Evolutionary conservation across 2,329 filamentous ascomycete species (phyloP).

Genomic region (Ceratocystis colombiana): DNA sequence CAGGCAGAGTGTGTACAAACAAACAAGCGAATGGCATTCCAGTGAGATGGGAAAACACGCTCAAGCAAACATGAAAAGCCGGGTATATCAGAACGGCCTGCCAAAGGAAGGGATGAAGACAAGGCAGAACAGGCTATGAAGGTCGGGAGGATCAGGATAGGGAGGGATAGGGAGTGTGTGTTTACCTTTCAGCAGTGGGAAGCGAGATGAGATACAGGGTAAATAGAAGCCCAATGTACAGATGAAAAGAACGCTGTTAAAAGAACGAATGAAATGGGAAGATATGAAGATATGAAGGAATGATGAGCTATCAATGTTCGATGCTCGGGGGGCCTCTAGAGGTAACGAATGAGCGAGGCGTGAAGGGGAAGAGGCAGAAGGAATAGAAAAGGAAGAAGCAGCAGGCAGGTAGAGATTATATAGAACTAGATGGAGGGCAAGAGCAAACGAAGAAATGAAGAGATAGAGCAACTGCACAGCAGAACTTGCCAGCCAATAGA

Average conservation of each 20-base stretch:
- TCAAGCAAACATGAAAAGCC: background rate
- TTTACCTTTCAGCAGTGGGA: slow-evolving; percentile 15
- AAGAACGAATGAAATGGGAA: slow-evolving; percentile 10
- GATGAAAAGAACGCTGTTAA: slow-evolving; percentile 8
- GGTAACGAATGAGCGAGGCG: background rate
- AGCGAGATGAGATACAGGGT: background rate
- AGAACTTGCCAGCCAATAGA: slow-evolving; percentile 10
- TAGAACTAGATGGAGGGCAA: background rate
- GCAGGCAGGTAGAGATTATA: background rate
- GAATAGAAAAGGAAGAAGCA: slow-evolving; percentile 1
- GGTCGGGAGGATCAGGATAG: background rate
- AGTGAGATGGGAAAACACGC: background rate
- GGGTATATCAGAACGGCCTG: background rate
- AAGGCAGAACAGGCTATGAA: background rate
- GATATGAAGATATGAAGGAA: background rate
- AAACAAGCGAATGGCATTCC: background rate
- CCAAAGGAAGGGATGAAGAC: background rate
- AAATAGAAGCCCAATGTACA: background rate
- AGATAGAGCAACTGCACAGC: slow-evolving; percentile 25
- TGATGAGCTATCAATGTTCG: background rate
- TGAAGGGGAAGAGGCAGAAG: background rate
- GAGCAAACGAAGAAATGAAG: background rate
- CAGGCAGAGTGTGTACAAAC: background rate
- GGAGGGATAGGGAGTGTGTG: background rate
- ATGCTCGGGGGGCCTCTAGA: background rate